These are phyloP conservation scores for Ceratocystis albifundus DNA, from an alignment of 2,329 filamentous ascomycete genomes.

Conservation along the genomic window DNA sequence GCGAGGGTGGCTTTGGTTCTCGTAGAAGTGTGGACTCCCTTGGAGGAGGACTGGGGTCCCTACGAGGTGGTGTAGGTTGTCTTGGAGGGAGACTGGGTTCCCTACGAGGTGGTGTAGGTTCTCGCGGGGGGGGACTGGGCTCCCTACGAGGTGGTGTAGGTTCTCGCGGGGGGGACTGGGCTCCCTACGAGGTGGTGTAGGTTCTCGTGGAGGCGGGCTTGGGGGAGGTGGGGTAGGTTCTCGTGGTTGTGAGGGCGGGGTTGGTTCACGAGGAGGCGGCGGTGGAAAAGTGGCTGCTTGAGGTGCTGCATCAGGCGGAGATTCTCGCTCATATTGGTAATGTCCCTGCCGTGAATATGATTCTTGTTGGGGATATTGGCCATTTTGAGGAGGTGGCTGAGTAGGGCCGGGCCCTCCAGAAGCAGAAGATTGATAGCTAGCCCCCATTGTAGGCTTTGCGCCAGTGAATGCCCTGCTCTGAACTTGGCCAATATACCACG, in stretches of 20 bases:
- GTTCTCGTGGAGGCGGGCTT: neutral
- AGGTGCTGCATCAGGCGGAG: neutral
- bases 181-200: too few relatives aligned
- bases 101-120: constrained; percentile 32
- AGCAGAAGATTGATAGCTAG: constrained; percentile 22
- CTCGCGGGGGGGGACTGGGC: neutral
- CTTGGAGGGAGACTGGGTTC: constrained; percentile 30
- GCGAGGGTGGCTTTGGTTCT: constrained; percentile 15
- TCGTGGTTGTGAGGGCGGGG: constrained; percentile 14
- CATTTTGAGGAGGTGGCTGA: constrained; percentile 25
- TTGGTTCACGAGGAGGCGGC: constrained; percentile 23
- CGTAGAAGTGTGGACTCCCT: constrained; percentile 14
- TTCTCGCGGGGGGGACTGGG: neutral
- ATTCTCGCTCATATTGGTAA: constrained; percentile 25
- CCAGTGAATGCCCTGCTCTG: constrained; percentile 28
- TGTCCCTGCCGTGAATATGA: constrained; percentile 30
- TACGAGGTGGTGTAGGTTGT: neutral
- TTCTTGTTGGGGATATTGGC: constrained; percentile 27
- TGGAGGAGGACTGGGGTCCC: constrained; percentile 26
- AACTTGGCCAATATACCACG: constrained; percentile 50
- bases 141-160: too few relatives aligned
- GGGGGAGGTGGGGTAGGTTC: constrained; percentile 22
- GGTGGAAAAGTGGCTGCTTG: constrained; percentile 15
- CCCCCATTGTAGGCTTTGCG: constrained; percentile 17
- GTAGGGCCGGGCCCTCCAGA: constrained; percentile 28